phyloP scores from a whole-genome alignment of 2,329 filamentous ascomycete genomes.

The Coniochaeta sp. region DNA sequence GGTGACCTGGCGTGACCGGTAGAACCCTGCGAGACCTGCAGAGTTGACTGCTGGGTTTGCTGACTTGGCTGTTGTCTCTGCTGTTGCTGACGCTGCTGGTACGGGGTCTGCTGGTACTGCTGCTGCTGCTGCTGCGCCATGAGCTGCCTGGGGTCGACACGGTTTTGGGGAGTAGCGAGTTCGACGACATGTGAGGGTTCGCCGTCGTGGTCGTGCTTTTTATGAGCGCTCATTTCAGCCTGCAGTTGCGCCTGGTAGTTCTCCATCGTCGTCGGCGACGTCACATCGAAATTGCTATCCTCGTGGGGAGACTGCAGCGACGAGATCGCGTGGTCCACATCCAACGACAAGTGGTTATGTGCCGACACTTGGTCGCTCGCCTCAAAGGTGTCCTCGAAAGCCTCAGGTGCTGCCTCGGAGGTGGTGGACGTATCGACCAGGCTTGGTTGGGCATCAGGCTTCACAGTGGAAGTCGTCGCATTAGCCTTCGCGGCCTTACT shows the following conservation, averaged over 20 bases:
- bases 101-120: slow-evolving; percentile 9
- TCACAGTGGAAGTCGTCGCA: neutral
- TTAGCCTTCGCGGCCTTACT: slow-evolving; percentile 19
- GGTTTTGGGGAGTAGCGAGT: slow-evolving; percentile 8
- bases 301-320: slow-evolving; percentile 12
- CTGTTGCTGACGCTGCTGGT: slow-evolving; percentile 14
- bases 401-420: slow-evolving; percentile 1
- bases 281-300: slow-evolving; percentile 16
- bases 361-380: neutral
- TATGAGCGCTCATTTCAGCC: too few relatives aligned
- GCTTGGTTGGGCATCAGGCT: slow-evolving; percentile 2
- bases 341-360: slow-evolving; percentile 6
- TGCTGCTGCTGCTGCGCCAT: slow-evolving; percentile 13
- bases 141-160: slow-evolving; percentile 8
- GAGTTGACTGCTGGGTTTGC: slow-evolving; percentile 4
- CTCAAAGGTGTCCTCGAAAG: neutral
- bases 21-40: slow-evolving; percentile 8
- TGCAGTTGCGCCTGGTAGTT: slow-evolving; percentile 20
- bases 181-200: slow-evolving; percentile 7
- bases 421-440: slow-evolving; percentile 5
- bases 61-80: slow-evolving; percentile 11
- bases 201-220: too few relatives aligned
- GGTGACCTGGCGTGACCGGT: slow-evolving; percentile 12
- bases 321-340: slow-evolving; percentile 9
- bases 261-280: slow-evolving; percentile 18